Percentiles rank a stretch among this genome's conserved stretches.
phyloP scores from a whole-genome alignment of 306 rosid genomes.

The Benincasa hispida region DNA sequence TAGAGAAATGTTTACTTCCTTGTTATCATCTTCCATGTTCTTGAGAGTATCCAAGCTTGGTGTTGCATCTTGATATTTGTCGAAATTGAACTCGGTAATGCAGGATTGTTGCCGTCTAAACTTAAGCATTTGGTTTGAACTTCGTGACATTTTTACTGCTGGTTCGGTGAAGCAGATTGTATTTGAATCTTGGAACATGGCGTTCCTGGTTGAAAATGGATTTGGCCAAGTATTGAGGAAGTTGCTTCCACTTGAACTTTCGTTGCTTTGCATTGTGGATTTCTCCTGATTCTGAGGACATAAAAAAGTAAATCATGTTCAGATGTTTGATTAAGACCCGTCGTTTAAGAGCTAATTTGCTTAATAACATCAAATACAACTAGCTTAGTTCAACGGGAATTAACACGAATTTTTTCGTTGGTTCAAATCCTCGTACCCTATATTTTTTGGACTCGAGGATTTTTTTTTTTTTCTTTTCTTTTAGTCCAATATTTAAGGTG shows the following conservation, averaged over 20 bases:
- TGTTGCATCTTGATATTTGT: conserved; percentile 23
- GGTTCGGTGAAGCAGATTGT: conserved; percentile 52
- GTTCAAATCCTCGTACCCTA: too few relatives aligned
- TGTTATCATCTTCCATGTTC: conserved; percentile 32
- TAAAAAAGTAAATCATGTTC: background rate
- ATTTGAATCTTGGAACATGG: conserved; percentile 36
- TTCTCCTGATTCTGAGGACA: background rate
- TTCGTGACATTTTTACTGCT: conserved; percentile 15
- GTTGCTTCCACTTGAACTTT: conserved; percentile 29
- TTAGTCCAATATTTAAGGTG: too few relatives aligned
- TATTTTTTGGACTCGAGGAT: too few relatives aligned
- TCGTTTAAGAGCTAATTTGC: background rate
- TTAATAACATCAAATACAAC: background rate
- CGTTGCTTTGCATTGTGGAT: conserved; percentile 17
- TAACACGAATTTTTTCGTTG: too few relatives aligned
- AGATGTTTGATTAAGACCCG: background rate
- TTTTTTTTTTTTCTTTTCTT: too few relatives aligned
- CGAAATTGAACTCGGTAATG: conserved; percentile 74
- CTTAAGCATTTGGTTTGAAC: conserved; percentile 36
- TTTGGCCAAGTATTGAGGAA: conserved; percentile 19
- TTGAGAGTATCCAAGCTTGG: conserved; percentile 41
- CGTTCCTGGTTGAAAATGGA: conserved; percentile 37
- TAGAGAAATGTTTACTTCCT: conserved; percentile 64
- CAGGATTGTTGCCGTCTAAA: conserved; percentile 67
- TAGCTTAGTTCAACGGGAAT: background rate